These are phyloP conservation scores for Gloeophyllum trabeum DNA, from an alignment of 768 basidiomycete genomes.

Conservation along the genomic window DNA sequence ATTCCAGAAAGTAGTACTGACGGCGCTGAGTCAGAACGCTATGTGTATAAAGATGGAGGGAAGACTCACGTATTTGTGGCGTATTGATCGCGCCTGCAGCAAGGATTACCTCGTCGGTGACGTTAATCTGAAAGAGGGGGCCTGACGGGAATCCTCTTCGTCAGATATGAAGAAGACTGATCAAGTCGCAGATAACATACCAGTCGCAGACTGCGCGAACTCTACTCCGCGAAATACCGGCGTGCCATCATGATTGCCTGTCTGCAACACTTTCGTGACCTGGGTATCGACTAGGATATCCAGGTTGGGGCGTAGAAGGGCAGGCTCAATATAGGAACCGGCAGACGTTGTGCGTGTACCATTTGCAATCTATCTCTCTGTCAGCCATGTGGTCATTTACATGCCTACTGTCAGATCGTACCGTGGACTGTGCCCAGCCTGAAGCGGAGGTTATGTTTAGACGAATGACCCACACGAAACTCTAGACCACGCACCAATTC, in stretches of 20 bases:
- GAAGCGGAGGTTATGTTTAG: too few relatives aligned
- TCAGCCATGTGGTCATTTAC: too few relatives aligned
- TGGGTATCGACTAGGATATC: neutral
- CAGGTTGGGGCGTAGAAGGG: neutral
- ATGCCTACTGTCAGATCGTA: too few relatives aligned
- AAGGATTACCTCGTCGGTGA: slow-evolving; percentile 13
- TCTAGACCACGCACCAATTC: too few relatives aligned
- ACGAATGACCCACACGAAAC: too few relatives aligned
- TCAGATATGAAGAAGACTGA: neutral
- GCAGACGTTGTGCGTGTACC: slow-evolving; percentile 3
- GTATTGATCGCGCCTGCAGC: slow-evolving; percentile 14
- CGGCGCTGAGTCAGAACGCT: too few relatives aligned
- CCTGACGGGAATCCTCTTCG: neutral
- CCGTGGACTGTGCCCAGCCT: too few relatives aligned
- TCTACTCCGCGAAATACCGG: neutral
- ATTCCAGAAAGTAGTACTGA: slow-evolving; percentile 22
- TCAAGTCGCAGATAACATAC: neutral
- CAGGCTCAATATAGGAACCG: neutral
- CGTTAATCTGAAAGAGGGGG: too few relatives aligned
- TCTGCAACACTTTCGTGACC: neutral
- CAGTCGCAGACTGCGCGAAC: neutral
- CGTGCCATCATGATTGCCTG: neutral
- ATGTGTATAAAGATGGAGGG: too few relatives aligned
- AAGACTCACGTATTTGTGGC: too few relatives aligned
- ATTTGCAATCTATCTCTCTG: too few relatives aligned